A percentile compares a stretch with the other conserved stretches of the same genome.
Evolutionary conservation across 2,329 filamentous ascomycete species (phyloP).

Genomic region (Madurella mycetomatis): DNA sequence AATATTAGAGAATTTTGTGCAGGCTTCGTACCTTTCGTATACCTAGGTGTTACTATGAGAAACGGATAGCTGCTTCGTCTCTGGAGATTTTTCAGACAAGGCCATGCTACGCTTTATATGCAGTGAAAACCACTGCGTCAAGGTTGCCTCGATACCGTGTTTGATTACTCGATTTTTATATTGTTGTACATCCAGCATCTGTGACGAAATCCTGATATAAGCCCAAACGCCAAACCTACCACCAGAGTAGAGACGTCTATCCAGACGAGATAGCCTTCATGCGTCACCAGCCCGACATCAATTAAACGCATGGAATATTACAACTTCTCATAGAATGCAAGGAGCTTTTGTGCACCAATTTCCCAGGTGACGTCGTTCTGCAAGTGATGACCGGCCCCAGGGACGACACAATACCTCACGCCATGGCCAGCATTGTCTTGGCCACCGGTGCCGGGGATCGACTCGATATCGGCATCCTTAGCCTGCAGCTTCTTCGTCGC

Average conservation of each 20-base stretch:
- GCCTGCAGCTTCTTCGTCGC: slow-evolving; percentile 30
- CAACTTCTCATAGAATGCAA: slow-evolving; percentile 37
- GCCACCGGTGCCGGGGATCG: slow-evolving; percentile 22
- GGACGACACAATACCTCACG: slow-evolving; percentile 40
- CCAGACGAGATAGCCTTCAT: not conserved
- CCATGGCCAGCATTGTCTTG: slow-evolving; percentile 31
- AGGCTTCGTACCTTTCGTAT: too few species aligned
- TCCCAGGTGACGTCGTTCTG: slow-evolving; percentile 50
- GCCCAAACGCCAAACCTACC: not conserved
- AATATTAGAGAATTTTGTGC: too few species aligned
- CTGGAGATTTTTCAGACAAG: too few species aligned
- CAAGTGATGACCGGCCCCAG: slow-evolving; percentile 47
- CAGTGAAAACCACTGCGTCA: too few species aligned
- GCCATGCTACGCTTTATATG: too few species aligned
- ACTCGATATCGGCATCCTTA: slow-evolving; percentile 9
- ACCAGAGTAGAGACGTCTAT: not conserved
- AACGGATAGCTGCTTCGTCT: too few species aligned
- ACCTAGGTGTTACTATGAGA: too few species aligned
- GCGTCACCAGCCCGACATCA: not conserved
- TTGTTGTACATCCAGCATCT: too few species aligned
- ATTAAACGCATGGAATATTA: slow-evolving; percentile 7
- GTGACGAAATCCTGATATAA: too few species aligned
- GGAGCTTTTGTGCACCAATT: slow-evolving; percentile 41
- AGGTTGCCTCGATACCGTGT: too few species aligned
- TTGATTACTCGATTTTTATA: too few species aligned